Conservation (phyloP, 179 eudicot species). For the Silene coronaria region DNA sequence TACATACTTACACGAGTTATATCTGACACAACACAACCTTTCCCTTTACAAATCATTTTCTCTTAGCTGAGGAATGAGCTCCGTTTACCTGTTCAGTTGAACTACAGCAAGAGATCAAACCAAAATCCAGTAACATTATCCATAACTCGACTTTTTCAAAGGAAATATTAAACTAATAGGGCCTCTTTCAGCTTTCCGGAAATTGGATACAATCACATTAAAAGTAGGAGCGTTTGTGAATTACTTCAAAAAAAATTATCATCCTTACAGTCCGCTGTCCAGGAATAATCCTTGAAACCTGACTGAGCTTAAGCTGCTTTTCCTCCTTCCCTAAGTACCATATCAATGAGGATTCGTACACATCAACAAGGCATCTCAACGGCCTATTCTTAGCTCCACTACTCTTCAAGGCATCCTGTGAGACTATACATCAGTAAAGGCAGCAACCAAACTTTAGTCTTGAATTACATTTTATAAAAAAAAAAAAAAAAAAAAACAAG, state of each 20-base stretch:
- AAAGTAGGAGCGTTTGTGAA: neutral
- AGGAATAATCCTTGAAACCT: slow-evolving; percentile 74
- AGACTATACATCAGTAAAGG: no score
- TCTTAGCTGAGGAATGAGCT: slow-evolving; percentile 41
- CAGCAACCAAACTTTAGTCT: no score
- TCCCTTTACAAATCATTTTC: slow-evolving; percentile 39
- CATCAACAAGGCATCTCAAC: no score
- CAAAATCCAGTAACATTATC: neutral
- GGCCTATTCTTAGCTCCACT: no score
- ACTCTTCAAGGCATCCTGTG: no score
- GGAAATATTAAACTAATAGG: neutral
- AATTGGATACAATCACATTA: neutral
- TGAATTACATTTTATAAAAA: no score
- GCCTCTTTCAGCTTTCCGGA: neutral
- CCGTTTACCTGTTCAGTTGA: slow-evolving; percentile 31
- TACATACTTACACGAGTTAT: neutral
- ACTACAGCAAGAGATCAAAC: slow-evolving; percentile 20
- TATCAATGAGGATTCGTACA: slow-evolving; percentile 64
- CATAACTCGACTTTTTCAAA: no score
- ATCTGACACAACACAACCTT: slow-evolving; percentile 37
- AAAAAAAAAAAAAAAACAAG: no score
- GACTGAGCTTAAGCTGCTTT: slow-evolving; percentile 62
- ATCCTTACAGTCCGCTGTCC: slow-evolving; percentile 86
- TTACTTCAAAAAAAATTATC: neutral
- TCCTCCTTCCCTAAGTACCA: slow-evolving; percentile 84